Percentiles rank a stretch among this genome's conserved stretches.
These are phyloP conservation scores for Rosa multiflora DNA, from an alignment of 306 rosid species.

Conservation along the genomic window DNA sequence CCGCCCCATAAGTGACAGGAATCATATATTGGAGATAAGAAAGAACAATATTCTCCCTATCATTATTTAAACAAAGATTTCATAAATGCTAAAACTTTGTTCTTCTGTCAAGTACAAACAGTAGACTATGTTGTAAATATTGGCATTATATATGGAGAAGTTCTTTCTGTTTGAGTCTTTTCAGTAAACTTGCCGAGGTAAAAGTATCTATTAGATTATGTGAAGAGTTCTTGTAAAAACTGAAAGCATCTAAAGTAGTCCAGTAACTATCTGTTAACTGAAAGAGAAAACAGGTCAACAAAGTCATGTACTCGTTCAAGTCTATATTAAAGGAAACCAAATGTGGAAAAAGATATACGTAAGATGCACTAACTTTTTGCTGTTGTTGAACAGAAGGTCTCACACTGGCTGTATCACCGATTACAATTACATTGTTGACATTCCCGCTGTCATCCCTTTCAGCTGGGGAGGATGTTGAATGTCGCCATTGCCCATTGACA, in stretches of 20 bases:
- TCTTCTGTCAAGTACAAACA: not conserved
- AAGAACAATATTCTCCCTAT: not conserved
- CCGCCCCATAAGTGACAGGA: conserved; percentile 9
- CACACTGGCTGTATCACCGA: conserved; percentile 88
- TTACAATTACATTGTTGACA: conserved; percentile 76
- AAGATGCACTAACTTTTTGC: conserved; percentile 51
- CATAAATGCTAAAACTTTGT: not conserved
- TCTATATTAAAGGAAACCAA: not conserved
- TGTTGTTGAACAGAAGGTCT: conserved; percentile 72
- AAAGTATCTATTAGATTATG: not conserved
- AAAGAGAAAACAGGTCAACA: not conserved
- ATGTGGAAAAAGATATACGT: not conserved
- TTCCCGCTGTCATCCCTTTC: conserved; percentile 86
- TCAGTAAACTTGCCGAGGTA: not conserved
- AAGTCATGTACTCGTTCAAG: not conserved
- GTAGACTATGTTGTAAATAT: not conserved
- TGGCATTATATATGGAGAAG: not conserved
- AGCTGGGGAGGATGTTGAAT: conserved; percentile 76
- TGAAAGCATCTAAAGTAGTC: conserved; percentile 1
- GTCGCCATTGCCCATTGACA: conserved; percentile 82
- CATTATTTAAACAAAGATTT: not conserved
- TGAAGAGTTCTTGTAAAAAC: not conserved
- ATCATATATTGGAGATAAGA: conserved; percentile 6
- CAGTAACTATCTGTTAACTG: not conserved
- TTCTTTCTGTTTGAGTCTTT: not conserved